phyloP scores from a whole-genome alignment of 1,284 basidiomycete species.

The Termitomyces sp. region DNA sequence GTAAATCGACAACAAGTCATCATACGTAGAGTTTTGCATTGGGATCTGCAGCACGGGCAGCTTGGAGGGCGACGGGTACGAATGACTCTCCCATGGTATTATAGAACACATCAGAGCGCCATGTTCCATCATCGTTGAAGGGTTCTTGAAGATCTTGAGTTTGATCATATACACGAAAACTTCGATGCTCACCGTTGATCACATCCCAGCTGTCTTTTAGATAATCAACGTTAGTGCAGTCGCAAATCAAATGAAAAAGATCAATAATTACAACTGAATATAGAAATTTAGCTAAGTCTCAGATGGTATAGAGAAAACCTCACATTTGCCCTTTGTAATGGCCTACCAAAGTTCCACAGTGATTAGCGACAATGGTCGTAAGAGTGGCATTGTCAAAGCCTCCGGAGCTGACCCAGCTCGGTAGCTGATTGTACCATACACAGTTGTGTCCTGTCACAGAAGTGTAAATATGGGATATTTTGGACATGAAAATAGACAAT shows the following conservation, averaged over 20 bases:
- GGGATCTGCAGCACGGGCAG: slow-evolving; percentile 40
- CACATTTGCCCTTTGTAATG: slow-evolving; percentile 50
- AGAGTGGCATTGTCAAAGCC: slow-evolving; percentile 40
- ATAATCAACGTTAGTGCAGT: neutral
- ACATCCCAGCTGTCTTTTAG: slow-evolving; percentile 25
- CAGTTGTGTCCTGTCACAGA: slow-evolving; percentile 40
- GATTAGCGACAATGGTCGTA: slow-evolving; percentile 39
- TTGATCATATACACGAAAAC: slow-evolving; percentile 10
- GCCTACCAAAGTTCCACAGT: slow-evolving; percentile 42
- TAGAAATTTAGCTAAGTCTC: neutral
- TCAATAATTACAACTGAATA: slow-evolving; percentile 19
- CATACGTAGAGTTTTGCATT: slow-evolving; percentile 37
- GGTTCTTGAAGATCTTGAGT: slow-evolving; percentile 33
- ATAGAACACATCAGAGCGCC: slow-evolving; percentile 37
- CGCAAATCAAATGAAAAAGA: neutral
- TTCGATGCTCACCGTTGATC: slow-evolving; percentile 33
- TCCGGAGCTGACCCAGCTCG: slow-evolving; percentile 44
- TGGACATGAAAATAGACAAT: neutral
- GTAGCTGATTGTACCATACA: slow-evolving; percentile 54
- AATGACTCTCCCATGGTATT: slow-evolving; percentile 34
- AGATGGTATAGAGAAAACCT: slow-evolving; percentile 20
- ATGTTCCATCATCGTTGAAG: slow-evolving; percentile 57
- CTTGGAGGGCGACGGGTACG: slow-evolving; percentile 35
- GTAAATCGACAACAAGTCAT: slow-evolving; percentile 2
- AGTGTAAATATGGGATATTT: neutral